These are phyloP conservation scores for Arabidopsis suecica DNA, from an alignment of 345 rosid species.

Conservation along the genomic window DNA sequence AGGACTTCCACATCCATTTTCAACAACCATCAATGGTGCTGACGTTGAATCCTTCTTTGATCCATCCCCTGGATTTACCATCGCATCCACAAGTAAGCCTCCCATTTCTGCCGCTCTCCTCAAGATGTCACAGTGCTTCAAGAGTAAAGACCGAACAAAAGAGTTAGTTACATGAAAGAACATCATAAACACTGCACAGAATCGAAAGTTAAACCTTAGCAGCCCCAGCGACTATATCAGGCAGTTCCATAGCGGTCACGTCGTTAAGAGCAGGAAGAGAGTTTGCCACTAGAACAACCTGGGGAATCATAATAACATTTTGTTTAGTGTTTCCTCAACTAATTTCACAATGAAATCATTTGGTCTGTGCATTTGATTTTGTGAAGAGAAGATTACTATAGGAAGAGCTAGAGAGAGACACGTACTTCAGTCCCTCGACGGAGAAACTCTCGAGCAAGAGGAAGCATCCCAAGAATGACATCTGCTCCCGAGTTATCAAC, in stretches of 20 bases:
- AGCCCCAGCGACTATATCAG: slow-evolving; percentile 95
- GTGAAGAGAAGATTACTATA: background rate
- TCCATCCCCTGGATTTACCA: slow-evolving; percentile 64
- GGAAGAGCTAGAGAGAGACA: slow-evolving; percentile 11
- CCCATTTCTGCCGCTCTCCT: slow-evolving; percentile 97
- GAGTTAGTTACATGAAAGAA: slow-evolving; percentile 15
- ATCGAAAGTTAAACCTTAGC: slow-evolving; percentile 63
- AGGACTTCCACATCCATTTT: slow-evolving; percentile 99
- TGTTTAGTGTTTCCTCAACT: slow-evolving; percentile 18
- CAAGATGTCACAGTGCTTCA: slow-evolving; percentile 92
- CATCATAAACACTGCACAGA: background rate
- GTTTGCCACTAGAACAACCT: slow-evolving; percentile 98
- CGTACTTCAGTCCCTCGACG: slow-evolving; percentile 94
- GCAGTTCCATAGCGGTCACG: slow-evolving; percentile 97
- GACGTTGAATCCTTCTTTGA: slow-evolving; percentile 68
- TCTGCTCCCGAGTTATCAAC: slow-evolving; percentile 99
- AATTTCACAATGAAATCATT: slow-evolving; percentile 1
- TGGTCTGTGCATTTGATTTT: background rate
- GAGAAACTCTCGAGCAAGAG: slow-evolving; percentile 92
- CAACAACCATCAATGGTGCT: slow-evolving; percentile 97
- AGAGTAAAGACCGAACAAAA: slow-evolving; percentile 18
- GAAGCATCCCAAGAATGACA: slow-evolving; percentile 95
- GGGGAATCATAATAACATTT: slow-evolving; percentile 38
- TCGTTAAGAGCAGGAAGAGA: slow-evolving; percentile 98
- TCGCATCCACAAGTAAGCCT: slow-evolving; percentile 93